Percentiles rank a stretch among this genome's conserved stretches.
Conservation (phyloP, 1,139 yeast genomes). For the Lodderomyces margitis region DNA sequence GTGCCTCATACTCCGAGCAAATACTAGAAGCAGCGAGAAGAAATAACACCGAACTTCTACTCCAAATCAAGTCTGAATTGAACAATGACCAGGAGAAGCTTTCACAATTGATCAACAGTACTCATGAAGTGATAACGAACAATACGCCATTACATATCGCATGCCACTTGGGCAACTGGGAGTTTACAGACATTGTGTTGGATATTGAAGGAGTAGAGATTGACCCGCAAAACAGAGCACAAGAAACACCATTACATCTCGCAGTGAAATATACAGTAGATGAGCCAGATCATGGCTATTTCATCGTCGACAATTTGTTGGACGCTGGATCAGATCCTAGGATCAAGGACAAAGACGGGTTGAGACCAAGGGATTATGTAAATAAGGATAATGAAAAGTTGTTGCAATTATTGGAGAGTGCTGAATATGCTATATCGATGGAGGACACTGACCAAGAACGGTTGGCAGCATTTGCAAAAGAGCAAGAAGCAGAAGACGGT, state of each 20-base stretch:
- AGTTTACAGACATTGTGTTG: constrained; percentile 74
- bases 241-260: constrained; percentile 86
- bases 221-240: constrained; percentile 74
- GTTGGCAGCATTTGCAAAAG: constrained; percentile 20
- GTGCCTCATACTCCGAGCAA: constrained; percentile 80
- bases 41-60: constrained; percentile 76
- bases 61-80: constrained; percentile 50
- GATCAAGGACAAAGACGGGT: constrained; percentile 38
- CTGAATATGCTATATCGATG: constrained; percentile 66
- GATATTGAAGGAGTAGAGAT: constrained; percentile 92
- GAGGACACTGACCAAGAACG: constrained; percentile 33
- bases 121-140: constrained; percentile 74
- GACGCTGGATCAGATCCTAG: constrained; percentile 94
- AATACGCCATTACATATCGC: constrained; percentile 83
- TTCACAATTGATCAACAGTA: constrained; percentile 62
- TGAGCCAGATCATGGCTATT: constrained; percentile 85
- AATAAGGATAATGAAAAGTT: constrained; percentile 51
- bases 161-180: constrained; percentile 79
- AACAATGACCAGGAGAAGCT: constrained; percentile 46
- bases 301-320: constrained; percentile 73
- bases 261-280: constrained; percentile 69
- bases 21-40: constrained; percentile 84
- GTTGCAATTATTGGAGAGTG: constrained; percentile 67
- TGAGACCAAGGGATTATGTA: constrained; percentile 74
- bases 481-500: constrained; percentile 23